These are phyloP conservation scores for Sonneratia alba DNA, from an alignment of 345 rosid genomes.

Conservation along the genomic window DNA sequence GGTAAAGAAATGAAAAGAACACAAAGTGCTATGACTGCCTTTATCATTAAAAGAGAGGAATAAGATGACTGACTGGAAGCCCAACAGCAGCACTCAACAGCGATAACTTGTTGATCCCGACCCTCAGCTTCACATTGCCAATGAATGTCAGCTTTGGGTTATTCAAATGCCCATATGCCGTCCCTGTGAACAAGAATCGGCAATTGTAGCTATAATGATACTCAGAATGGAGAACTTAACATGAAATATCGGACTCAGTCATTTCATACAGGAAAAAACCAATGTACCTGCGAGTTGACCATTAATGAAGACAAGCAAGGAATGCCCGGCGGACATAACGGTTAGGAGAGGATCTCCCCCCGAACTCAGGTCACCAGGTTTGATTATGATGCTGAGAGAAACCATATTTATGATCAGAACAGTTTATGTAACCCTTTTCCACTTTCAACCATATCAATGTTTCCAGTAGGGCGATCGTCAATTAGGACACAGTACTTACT, in stretches of 20 bases:
- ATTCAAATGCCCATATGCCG: conserved; percentile 47
- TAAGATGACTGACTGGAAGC: conserved; percentile 51
- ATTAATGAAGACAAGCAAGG: conserved; percentile 57
- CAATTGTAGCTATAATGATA: not conserved
- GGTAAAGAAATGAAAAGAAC: not conserved
- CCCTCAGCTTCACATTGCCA: conserved; percentile 58
- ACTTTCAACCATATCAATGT: not conserved
- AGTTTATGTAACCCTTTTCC: not conserved
- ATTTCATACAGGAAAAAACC: not conserved
- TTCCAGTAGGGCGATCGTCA: conserved; percentile 13
- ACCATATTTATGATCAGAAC: not conserved
- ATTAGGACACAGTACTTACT: conserved; percentile 29
- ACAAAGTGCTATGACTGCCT: not conserved
- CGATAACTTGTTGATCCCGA: conserved; percentile 73
- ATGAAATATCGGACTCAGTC: not conserved
- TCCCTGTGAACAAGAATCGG: conserved; percentile 36
- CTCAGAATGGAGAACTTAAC: not conserved
- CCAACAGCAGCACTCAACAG: conserved; percentile 75
- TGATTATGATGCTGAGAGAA: conserved; percentile 45
- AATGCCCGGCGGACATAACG: conserved; percentile 71
- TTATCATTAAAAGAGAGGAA: not conserved
- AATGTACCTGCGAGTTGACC: conserved; percentile 45
- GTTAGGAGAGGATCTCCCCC: conserved; percentile 64
- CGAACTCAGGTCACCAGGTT: conserved; percentile 42
- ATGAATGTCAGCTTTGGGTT: conserved; percentile 55